Conservation (phyloP, 2,329 filamentous ascomycete genomes). For the Beauveria pseudobassiana region DNA sequence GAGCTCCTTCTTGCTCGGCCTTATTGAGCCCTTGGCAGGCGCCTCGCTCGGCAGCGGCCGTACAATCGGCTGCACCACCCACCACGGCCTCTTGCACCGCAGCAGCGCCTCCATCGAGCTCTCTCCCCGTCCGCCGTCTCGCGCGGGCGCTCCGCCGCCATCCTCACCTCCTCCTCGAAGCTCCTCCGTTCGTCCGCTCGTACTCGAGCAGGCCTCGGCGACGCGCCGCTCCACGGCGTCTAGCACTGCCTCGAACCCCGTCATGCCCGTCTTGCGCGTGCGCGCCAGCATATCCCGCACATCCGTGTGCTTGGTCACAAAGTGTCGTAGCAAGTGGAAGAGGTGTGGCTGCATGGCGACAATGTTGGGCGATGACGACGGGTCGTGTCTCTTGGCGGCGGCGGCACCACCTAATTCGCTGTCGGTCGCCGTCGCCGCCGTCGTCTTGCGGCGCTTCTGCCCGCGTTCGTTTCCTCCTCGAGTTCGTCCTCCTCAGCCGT, state of each 20-base stretch:
- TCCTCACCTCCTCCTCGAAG: slow-evolving; percentile 32
- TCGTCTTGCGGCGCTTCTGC: slow-evolving; percentile 43
- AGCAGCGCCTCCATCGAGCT: slow-evolving; percentile 62
- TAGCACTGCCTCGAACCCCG: slow-evolving; percentile 69
- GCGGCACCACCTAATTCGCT: neutral
- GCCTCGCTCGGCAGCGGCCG: slow-evolving; percentile 84
- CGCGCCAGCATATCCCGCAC: slow-evolving; percentile 78
- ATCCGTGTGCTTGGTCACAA: slow-evolving; percentile 73
- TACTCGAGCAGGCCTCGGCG: slow-evolving; percentile 63
- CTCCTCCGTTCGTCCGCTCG: slow-evolving; percentile 43
- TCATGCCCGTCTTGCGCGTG: slow-evolving; percentile 61
- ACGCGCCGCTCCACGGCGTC: slow-evolving; percentile 67
- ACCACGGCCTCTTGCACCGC: slow-evolving; percentile 75
- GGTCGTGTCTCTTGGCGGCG: slow-evolving; percentile 21
- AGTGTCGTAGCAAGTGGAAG: slow-evolving; percentile 80
- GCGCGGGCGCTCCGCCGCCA: slow-evolving; percentile 20
- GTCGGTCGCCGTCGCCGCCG: slow-evolving; percentile 15
- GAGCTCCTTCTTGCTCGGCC: slow-evolving; percentile 62
- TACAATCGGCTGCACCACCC: slow-evolving; percentile 83
- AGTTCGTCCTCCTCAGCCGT: slow-evolving; percentile 21
- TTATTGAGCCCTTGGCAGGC: slow-evolving; percentile 69
- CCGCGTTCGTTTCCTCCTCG: slow-evolving; percentile 39
- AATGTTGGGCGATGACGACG: slow-evolving; percentile 52
- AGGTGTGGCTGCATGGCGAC: slow-evolving; percentile 82
- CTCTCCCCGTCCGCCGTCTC: slow-evolving; percentile 35